These are phyloP conservation scores for Aurantiochytrium sp. DNA, from an alignment of 108 stramenopile species.

Conservation along the genomic window DNA sequence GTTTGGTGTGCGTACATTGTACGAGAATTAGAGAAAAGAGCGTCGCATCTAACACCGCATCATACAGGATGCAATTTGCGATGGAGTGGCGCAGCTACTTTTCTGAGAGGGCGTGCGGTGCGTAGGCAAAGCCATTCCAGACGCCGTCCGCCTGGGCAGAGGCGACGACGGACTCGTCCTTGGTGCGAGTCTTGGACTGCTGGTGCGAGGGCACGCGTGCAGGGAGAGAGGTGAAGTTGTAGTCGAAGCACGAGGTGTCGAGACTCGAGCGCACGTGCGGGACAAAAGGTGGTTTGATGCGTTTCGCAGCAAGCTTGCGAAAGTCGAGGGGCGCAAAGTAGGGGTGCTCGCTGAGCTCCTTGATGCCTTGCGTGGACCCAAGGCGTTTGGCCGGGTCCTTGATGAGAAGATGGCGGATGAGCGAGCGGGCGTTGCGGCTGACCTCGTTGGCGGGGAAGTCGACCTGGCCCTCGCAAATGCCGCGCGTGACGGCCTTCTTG, in stretches of 20 bases:
- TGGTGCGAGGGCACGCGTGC: background rate
- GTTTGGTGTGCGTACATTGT: no score
- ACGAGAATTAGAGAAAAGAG: no score
- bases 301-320: constrained; percentile 71
- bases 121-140: background rate
- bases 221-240: constrained; percentile 66
- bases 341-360: constrained; percentile 77
- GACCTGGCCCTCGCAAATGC: constrained; percentile 81
- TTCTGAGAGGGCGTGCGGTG: background rate
- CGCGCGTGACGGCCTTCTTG: constrained; percentile 85
- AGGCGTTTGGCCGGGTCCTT: constrained; percentile 80
- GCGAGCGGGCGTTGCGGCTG: constrained; percentile 54
- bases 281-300: constrained; percentile 81
- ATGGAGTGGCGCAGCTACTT: no score
- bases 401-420: constrained; percentile 75
- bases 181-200: background rate
- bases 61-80: no score
- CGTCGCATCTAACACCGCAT: no score
- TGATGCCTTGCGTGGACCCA: constrained; percentile 74
- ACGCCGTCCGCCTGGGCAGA: background rate
- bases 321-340: constrained; percentile 85
- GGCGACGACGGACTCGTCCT: background rate
- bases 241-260: constrained; percentile 36
- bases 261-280: constrained; percentile 45
- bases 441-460: constrained; percentile 72